These are phyloP conservation scores for Thermomucor indicae-seudaticae DNA, from an alignment of 371 early-diverging fungal genomes.

Conservation along the genomic window DNA sequence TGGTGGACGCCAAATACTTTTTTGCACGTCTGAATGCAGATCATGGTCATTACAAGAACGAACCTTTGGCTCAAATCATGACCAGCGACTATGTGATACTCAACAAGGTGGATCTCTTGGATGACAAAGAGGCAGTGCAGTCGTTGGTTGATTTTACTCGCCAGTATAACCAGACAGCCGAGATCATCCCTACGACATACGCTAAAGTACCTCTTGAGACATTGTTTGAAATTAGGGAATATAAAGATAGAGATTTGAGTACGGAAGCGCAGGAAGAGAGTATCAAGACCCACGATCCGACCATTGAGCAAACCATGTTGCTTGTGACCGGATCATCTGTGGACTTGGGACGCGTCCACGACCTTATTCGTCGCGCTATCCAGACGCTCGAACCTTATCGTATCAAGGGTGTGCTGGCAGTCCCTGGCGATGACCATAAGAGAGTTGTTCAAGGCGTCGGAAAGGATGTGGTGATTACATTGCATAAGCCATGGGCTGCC, in stretches of 20 bases:
- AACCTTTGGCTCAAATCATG: conserved; percentile 28
- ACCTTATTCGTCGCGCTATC: conserved; percentile 11
- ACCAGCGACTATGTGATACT: conserved; percentile 27
- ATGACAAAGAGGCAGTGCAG: neutral
- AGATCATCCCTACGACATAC: conserved; percentile 10
- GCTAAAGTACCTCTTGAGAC: conserved; percentile 13
- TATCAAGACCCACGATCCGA: conserved; percentile 24
- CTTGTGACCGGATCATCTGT: conserved; percentile 16
- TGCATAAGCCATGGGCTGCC: conserved; percentile 16
- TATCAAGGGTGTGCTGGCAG: conserved; percentile 27
- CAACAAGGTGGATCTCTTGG: conserved; percentile 32
- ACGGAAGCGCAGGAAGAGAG: conserved; percentile 8
- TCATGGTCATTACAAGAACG: conserved; percentile 36
- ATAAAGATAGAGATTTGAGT: neutral
- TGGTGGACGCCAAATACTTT: conserved; percentile 28
- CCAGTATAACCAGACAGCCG: conserved; percentile 16
- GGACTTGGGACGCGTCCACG: conserved; percentile 10
- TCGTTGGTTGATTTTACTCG: conserved; percentile 11
- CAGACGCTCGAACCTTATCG: conserved; percentile 13
- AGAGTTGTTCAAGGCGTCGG: conserved; percentile 27
- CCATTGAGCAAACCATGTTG: conserved; percentile 25
- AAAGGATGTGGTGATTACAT: conserved; percentile 12
- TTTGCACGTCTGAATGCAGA: conserved; percentile 2
- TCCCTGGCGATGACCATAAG: conserved; percentile 13
- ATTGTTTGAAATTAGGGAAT: conserved; percentile 12